These are phyloP conservation scores for Phoenix dactylifera DNA, from an alignment of 176 grass and related monocot species.

Conservation along the genomic window DNA sequence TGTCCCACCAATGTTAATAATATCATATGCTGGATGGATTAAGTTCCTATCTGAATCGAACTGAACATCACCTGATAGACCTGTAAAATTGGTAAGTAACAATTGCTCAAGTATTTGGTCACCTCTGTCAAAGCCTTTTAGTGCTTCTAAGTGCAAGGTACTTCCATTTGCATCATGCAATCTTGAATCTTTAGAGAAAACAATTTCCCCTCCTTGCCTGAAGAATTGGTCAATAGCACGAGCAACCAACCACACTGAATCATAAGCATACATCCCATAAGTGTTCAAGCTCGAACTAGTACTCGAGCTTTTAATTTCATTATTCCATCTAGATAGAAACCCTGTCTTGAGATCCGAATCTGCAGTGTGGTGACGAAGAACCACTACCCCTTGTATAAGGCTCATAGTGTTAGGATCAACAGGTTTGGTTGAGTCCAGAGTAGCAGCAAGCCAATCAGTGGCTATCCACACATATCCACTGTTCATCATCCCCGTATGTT, in stretches of 20 bases:
- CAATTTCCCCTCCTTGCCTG: neutral
- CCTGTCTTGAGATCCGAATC: slow-evolving; percentile 7
- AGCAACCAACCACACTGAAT: slow-evolving; percentile 15
- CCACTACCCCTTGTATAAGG: slow-evolving; percentile 12
- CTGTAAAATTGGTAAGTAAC: slow-evolving; percentile 5
- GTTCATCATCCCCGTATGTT: slow-evolving; percentile 13
- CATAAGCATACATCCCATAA: slow-evolving; percentile 16
- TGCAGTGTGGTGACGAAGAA: slow-evolving; percentile 9
- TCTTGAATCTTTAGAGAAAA: slow-evolving; percentile 15
- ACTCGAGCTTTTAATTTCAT: neutral
- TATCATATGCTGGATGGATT: slow-evolving; percentile 19
- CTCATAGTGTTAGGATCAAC: neutral
- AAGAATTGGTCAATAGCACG: slow-evolving; percentile 9
- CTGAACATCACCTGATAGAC: slow-evolving; percentile 5
- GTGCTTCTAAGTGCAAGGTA: slow-evolving; percentile 7
- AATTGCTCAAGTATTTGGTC: neutral
- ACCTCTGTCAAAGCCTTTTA: slow-evolving; percentile 8
- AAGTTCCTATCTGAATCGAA: slow-evolving; percentile 6
- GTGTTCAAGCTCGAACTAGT: slow-evolving; percentile 12
- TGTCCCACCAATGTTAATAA: slow-evolving; percentile 7
- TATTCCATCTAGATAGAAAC: slow-evolving; percentile 7
- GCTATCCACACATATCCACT: slow-evolving; percentile 20
- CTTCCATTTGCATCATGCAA: slow-evolving; percentile 20
- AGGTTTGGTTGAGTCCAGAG: slow-evolving; percentile 6
- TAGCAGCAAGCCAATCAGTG: slow-evolving; percentile 16